Evolutionary conservation across 2,329 filamentous ascomycete species (phyloP), one percentile per base, ranked within the genome.

Genomic region (Exophiala lecanii-corni): DNA sequence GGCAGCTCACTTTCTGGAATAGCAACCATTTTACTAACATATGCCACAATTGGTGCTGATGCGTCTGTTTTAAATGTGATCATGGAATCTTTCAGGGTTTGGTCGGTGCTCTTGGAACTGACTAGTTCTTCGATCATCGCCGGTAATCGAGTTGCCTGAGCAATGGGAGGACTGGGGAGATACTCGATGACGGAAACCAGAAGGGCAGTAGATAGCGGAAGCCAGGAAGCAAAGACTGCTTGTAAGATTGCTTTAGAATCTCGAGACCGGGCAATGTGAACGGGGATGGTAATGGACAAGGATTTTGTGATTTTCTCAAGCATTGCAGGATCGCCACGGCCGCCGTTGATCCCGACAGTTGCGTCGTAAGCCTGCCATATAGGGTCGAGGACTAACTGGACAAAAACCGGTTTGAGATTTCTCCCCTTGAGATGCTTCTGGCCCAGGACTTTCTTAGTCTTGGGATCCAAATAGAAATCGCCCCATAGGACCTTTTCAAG

Each of bases 21-120:
- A 0, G 92, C 92, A 1, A 97, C 86, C 89, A 98, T 96, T 63
- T 98, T 98, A 68, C 91, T 97, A 48, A 98, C 86, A 54, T 95
- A 98, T 6, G 87, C 91, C 2, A 98, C 87, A 0, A 94, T 81
- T 0, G 91, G 89, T 44, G 85, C 84, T 0, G 81, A 74, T 28
- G 77, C 73, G 0, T 73, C 74, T 3, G 78, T 78, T 58, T 85
- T 86, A 60, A 94, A 96, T 0, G 81, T 74, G 2, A 85, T 68
- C 82, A 97, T 91, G 4, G 91, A 87, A n/a, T 84, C 73, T 55
- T 80, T 83, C 41, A 97, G 69, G 5, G 72, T 68, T 2, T 76
- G 67, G 40, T 86, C 80, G 34, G 97, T 81, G 55, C 79, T 73
- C 2, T 79, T 75, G 2, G 82, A 74, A 1, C 88, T 91, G 1